These are phyloP conservation scores for Citrullus amarus DNA, from an alignment of 306 rosid genomes.

Conservation along the genomic window DNA sequence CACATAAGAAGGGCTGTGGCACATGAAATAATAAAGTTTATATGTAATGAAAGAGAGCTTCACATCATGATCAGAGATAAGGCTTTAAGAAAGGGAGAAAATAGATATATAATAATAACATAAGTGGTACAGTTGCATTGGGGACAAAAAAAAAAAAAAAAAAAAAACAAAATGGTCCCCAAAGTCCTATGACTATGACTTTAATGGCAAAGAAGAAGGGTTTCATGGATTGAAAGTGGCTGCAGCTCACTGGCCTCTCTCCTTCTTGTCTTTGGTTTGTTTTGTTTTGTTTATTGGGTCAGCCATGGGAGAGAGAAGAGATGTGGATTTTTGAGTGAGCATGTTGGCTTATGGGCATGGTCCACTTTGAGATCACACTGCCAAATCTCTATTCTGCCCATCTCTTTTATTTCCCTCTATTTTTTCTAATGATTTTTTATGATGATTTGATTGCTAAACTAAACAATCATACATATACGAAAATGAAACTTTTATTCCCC, in stretches of 20 bases:
- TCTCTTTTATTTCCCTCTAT: not conserved
- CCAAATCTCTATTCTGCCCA: not conserved
- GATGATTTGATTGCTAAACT: not conserved
- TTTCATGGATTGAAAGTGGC: constrained; percentile 27
- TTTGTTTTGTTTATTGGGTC: not conserved
- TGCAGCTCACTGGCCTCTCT: not conserved
- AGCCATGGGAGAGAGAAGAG: not conserved
- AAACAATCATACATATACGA: not conserved
- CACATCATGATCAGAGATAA: not conserved
- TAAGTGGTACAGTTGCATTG: constrained; percentile 41
- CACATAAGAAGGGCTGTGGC: not conserved
- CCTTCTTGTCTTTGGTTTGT: constrained; percentile 3
- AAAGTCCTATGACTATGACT: constrained; percentile 33
- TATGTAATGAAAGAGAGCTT: not conserved
- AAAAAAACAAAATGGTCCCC: constrained; percentile 4
- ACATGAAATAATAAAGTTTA: not conserved
- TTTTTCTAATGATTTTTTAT: not conserved
- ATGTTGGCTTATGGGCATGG: not conserved
- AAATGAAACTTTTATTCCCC: not conserved
- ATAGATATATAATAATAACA: not conserved
- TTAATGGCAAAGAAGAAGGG: constrained; percentile 38
- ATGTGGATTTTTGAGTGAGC: constrained; percentile 2
- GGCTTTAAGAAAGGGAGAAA: not conserved
- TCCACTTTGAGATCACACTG: constrained; percentile 1
- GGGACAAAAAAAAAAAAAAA: not conserved